phyloP scores from a whole-genome alignment of 306 rosid species.

The Trifolium dubium region DNA sequence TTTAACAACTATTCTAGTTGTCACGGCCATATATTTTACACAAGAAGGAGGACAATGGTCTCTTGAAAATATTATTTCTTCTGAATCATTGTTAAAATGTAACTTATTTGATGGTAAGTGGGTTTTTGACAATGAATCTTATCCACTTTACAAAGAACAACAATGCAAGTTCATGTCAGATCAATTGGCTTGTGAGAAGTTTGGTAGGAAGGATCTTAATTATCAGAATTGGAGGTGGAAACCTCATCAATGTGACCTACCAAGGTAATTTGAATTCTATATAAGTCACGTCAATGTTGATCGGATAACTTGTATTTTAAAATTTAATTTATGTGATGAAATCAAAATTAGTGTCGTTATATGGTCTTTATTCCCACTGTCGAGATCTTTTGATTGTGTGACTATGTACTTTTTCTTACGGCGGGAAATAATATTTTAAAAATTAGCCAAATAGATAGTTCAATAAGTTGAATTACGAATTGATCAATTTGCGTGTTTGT shows the following conservation, averaged over 20 bases:
- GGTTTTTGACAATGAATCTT: constrained; percentile 72
- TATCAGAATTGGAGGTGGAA: constrained; percentile 84
- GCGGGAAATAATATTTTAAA: too few species aligned
- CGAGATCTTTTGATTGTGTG: background rate
- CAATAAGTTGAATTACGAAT: background rate
- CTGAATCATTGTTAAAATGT: constrained; percentile 46
- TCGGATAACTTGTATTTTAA: background rate
- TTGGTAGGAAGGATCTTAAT: constrained; percentile 71
- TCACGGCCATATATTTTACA: constrained; percentile 53
- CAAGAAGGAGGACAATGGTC: constrained; percentile 46
- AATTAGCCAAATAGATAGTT: background rate
- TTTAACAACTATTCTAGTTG: constrained; percentile 53
- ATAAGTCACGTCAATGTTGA: background rate
- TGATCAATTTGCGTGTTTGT: background rate
- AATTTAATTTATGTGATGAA: background rate
- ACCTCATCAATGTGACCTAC: constrained; percentile 72
- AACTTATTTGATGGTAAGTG: constrained; percentile 71
- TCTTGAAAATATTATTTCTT: constrained; percentile 26
- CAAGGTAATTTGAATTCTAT: constrained; percentile 49
- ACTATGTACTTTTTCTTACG: too few species aligned
- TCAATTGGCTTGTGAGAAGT: constrained; percentile 88
- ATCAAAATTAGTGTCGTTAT: background rate
- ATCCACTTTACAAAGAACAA: constrained; percentile 72
- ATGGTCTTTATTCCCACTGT: background rate
- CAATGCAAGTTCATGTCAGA: constrained; percentile 82